These are phyloP conservation scores for Pulveroboletus frians DNA, from an alignment of 768 basidiomycete genomes.

Conservation along the genomic window DNA sequence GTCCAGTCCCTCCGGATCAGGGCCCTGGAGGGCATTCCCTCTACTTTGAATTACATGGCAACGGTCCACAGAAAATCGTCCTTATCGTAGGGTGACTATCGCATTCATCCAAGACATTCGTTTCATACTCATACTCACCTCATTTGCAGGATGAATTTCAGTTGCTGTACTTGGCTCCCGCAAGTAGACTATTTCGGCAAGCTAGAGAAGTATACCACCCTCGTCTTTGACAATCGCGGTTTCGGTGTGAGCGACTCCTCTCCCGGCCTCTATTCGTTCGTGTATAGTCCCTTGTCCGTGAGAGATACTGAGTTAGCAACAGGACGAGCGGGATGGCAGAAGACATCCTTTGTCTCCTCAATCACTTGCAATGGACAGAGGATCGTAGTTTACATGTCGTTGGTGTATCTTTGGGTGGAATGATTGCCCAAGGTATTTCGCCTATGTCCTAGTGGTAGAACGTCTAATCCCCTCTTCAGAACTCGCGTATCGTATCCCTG, in stretches of 20 bases:
- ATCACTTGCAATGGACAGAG: too few relatives aligned
- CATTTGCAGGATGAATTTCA: constrained; percentile 49
- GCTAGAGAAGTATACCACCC: constrained; percentile 30
- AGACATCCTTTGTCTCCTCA: too few relatives aligned
- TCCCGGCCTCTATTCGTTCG: constrained; percentile 72
- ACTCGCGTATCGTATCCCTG: constrained; percentile 58
- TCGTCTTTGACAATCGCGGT: constrained; percentile 84
- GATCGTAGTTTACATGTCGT: constrained; percentile 51
- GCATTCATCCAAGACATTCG: neutral
- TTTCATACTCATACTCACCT: constrained; percentile 1
- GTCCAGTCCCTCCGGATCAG: constrained; percentile 58
- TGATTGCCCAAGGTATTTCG: neutral
- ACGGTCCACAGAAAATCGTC: constrained; percentile 34
- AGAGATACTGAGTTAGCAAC: neutral
- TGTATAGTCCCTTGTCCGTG: neutral
- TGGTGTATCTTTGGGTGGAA: constrained; percentile 74
- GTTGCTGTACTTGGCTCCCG: constrained; percentile 54
- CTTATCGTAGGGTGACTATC: constrained; percentile 50
- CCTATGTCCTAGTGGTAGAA: neutral
- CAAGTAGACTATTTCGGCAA: constrained; percentile 62
- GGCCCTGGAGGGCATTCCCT: constrained; percentile 65
- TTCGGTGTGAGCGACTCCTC: constrained; percentile 73
- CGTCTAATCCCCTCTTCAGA: constrained; percentile 38
- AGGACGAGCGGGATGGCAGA: constrained; percentile 32
- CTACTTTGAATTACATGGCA: constrained; percentile 77